Percentiles rank a stretch among this genome's conserved stretches.
phyloP scores from a whole-genome alignment of 1,139 yeast genomes.

The Pichia sp. region DNA sequence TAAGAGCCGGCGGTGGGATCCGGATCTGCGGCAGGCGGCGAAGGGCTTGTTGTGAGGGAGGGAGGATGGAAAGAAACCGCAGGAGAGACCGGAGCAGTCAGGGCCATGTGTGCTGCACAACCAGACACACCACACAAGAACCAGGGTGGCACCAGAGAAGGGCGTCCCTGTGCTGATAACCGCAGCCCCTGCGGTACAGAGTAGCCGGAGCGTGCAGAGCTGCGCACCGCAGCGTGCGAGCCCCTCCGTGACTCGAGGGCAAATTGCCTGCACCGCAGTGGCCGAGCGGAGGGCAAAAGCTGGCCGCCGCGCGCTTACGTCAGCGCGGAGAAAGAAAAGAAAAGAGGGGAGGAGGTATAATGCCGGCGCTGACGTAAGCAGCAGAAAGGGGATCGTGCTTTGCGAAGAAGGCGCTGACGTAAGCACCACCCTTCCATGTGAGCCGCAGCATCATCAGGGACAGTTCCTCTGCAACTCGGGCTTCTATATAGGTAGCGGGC shows the following conservation, averaged over 20 bases:
- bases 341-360: background rate
- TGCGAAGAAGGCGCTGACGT: too few relatives aligned
- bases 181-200: background rate
- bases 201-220: background rate
- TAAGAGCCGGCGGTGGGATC: background rate
- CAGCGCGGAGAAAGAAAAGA: background rate
- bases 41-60: background rate
- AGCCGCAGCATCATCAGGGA: too few relatives aligned
- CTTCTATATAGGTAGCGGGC: background rate
- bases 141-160: too few relatives aligned
- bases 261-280: background rate
- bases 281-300: background rate
- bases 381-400: too few relatives aligned
- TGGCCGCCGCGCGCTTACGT: too few relatives aligned
- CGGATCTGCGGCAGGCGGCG: background rate
- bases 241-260: slow-evolving; percentile 1
- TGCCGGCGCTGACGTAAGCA: too few relatives aligned
- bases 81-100: background rate
- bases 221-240: too few relatives aligned
- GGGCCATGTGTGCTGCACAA: too few relatives aligned
- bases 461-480: background rate
- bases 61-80: background rate
- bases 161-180: background rate
- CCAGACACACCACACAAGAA: background rate
- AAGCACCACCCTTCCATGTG: too few relatives aligned